Base-by-base conservation (phyloP, 1,284 basidiomycete genomes). In the Ustilago crameri region DNA sequence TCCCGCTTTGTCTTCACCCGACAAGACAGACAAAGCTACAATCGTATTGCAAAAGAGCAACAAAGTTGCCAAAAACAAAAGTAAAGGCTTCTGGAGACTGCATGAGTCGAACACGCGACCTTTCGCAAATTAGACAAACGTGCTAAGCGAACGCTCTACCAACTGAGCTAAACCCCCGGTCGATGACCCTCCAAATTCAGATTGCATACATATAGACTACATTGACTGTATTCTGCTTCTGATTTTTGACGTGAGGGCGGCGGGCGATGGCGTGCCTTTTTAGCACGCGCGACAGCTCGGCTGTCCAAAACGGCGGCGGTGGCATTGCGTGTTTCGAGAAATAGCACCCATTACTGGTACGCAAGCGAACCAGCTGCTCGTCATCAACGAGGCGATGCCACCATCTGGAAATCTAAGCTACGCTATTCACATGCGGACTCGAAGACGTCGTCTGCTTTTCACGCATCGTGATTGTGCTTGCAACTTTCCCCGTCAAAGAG, bases 71-170 rank as follows among this genome's bases (percentile, higher is more conserved):
- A 60, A 50, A 22, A 53, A 35, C 45, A 23, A 49, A 52, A 47
- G 12, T 30, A 20, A 20, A 20, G 10, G 17, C 10, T 15, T 43
- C 20, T 74, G 71, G 71, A 74, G 71, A 74, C 71, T 74, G 71
- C 71, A 74, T 70, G 71, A 74, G 71, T 74, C 62, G 71, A 74
- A 74, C 71, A 74, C 71, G 71, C 71, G 71, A 74, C 71, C 71
- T 74, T 74, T 74, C 71, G 62, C 71, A 74, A 51, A 10, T 60
- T 65, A 71, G 62, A 45, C 50, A 55, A 43, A 62, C n/a, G n/a
- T 74, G 71, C 71, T 74, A 74, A 74, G 71, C 71, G 66, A 74
- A 74, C 66, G 71, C 71, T 74, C 73, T 72, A 72, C 73, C 73
- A 68, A 68, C 73, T 75, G 65, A 75, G 70, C 68, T 72, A 75